These are phyloP conservation scores for Hypoxylon sp. DNA, from an alignment of 2,329 filamentous ascomycete species.

Conservation along the genomic window DNA sequence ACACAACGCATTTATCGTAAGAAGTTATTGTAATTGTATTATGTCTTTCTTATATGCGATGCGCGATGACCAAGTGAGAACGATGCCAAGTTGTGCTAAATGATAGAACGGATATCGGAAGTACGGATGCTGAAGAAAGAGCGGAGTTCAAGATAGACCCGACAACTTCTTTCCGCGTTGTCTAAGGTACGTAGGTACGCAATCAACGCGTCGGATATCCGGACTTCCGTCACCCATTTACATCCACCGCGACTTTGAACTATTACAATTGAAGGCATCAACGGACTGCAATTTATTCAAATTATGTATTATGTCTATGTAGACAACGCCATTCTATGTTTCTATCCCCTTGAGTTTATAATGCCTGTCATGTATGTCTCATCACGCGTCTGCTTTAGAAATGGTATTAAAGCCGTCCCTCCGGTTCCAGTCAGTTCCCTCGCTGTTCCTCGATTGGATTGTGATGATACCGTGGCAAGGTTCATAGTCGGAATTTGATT, in stretches of 20 bases:
- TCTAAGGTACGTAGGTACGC: background rate
- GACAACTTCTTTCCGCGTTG: no score
- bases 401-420: slow-evolving; percentile 88
- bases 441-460: slow-evolving; percentile 30
- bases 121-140: slow-evolving; percentile 37
- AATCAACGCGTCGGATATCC: slow-evolving; percentile 10
- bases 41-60: background rate
- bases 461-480: slow-evolving; percentile 62
- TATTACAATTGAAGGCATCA: background rate
- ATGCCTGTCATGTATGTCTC: slow-evolving; percentile 71
- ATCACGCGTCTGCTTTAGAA: slow-evolving; percentile 89
- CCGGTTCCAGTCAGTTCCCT: slow-evolving; percentile 82
- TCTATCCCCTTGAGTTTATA: background rate
- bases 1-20: background rate
- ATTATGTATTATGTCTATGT: background rate
- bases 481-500: slow-evolving; percentile 55
- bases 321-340: background rate
- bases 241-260: background rate
- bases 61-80: background rate
- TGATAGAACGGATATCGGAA: slow-evolving; percentile 43
- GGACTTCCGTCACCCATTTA: slow-evolving; percentile 20
- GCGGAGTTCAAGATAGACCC: background rate
- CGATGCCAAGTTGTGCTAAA: background rate
- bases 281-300: background rate
- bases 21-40: background rate